phyloP scores from a whole-genome alignment of 2,329 filamentous ascomycete genomes.

The Alternaria sp. region DNA sequence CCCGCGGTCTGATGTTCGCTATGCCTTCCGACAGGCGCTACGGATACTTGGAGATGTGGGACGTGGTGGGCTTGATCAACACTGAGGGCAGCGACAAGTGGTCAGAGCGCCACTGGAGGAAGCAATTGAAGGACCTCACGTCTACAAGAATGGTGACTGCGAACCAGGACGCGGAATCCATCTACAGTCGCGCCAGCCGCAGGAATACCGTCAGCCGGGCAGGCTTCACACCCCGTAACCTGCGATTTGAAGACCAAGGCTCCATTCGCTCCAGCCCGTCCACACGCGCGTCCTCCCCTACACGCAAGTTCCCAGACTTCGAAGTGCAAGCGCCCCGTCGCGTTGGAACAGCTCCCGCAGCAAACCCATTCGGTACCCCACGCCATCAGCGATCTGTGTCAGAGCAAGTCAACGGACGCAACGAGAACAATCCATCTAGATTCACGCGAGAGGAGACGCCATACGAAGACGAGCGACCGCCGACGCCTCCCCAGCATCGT shows the following conservation, averaged over 20 bases:
- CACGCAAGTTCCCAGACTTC: constrained; percentile 29
- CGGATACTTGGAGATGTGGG: constrained; percentile 87
- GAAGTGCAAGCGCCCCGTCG: constrained; percentile 44
- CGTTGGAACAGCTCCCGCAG: constrained; percentile 53
- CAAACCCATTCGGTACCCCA: constrained; percentile 30
- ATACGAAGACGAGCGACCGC: constrained; percentile 45
- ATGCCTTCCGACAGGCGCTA: constrained; percentile 90
- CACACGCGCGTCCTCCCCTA: constrained; percentile 54
- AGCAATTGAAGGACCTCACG: constrained; percentile 86
- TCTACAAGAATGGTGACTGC: constrained; percentile 72
- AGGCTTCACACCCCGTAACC: constrained; percentile 44
- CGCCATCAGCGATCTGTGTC: constrained; percentile 59
- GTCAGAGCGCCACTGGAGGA: constrained; percentile 89
- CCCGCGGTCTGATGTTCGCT: constrained; percentile 94
- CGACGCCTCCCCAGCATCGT: constrained; percentile 52
- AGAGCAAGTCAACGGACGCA: constrained; percentile 53
- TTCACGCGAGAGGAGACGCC: constrained; percentile 46
- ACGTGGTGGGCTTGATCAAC: constrained; percentile 81
- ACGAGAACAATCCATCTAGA: constrained; percentile 49
- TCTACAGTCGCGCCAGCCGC: constrained; percentile 47
- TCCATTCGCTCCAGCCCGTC: constrained; percentile 53
- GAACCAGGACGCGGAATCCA: constrained; percentile 42
- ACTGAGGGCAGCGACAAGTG: constrained; percentile 77
- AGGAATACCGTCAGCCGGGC: constrained; percentile 54
- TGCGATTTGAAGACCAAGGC: constrained; percentile 53